Evolutionary conservation across 2,329 filamentous ascomycete genomes (phyloP), one percentile per base, ranked within the genome.

Genomic region (Fusarium verrucosum): DNA sequence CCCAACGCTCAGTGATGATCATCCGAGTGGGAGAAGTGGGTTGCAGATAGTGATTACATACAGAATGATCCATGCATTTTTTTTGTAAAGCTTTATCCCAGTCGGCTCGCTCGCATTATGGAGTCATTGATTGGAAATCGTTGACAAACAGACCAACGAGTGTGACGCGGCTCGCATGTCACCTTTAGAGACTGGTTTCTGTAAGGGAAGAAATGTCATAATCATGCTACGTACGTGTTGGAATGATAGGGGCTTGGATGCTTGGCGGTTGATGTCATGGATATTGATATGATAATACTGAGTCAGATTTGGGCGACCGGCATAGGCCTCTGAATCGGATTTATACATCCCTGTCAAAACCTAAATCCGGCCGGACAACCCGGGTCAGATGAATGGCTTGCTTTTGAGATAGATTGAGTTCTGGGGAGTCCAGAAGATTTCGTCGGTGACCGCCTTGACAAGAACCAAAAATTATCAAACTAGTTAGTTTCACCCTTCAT

Each of bases 21-120:
- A 13, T n/a, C 45, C 45, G 45, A 47, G 45, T 47, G 45, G 45
- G 45, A 47, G 45, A 16, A 41, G 45, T 47, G 45, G 45, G 45
- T 25, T 32, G 30, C 14, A 16, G 30, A 4, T 16, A 11, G 10
- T 40, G 44, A 40, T 47, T 22, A 22, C 44, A 19, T n/a, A n/a
- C n/a, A n/a, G n/a, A 26, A 20, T 40, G 11, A 14, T 8, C 33
- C 45, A 23, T 22, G 33, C 23, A 17, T 13, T 28, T 11, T 4
- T 3, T 5, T 14, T 25, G 23, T 41, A 47, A 41, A 28, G 17
- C 4, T 47, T 47, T 47, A 47, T 47, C 45, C 45, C 23, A 41
- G 23, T 41, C 45, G 23, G 23, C 13, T 41, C 32, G 23, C 13
- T 41, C 32, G 16, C n/a, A 19, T 13, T 22, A 41, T 40, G 45